phyloP scores from a whole-genome alignment of 2,329 filamentous ascomycete genomes.

The Cordyceps fumosorosea region DNA sequence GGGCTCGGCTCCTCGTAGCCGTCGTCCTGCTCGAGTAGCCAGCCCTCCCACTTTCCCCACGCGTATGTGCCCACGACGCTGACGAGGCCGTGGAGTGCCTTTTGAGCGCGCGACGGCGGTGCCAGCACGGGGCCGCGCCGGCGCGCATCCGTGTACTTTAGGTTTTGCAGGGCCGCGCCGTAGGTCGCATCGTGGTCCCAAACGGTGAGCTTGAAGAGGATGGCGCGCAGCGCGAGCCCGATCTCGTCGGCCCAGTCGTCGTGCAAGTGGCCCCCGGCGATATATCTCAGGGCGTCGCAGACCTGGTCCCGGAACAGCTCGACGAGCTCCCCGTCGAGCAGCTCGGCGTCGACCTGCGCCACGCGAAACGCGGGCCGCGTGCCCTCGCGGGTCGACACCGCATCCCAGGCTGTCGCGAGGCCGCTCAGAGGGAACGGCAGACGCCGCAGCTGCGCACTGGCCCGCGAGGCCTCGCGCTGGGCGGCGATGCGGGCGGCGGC shows the following conservation, averaged over 20 bases:
- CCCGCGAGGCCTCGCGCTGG: slow-evolving; percentile 45
- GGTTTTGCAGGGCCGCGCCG: slow-evolving; percentile 84
- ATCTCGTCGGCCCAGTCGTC: slow-evolving; percentile 90
- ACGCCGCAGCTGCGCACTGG: slow-evolving; percentile 47
- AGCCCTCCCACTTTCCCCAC: slow-evolving; percentile 89
- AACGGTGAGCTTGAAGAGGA: slow-evolving; percentile 89
- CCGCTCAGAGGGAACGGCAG: slow-evolving; percentile 58
- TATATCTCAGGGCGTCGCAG: slow-evolving; percentile 80
- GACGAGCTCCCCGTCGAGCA: slow-evolving; percentile 88
- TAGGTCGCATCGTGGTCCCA: slow-evolving; percentile 97
- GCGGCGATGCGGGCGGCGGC: slow-evolving; percentile 49
- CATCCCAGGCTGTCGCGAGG: slow-evolving; percentile 59
- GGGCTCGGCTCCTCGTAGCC: slow-evolving; percentile 59
- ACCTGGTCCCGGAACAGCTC: slow-evolving; percentile 81
- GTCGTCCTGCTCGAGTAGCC: slow-evolving; percentile 70
- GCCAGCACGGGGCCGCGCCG: slow-evolving; percentile 54
- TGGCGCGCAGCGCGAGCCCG: slow-evolving; percentile 63
- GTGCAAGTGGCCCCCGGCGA: slow-evolving; percentile 64
- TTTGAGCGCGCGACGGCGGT: slow-evolving; percentile 74
- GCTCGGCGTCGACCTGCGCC: slow-evolving; percentile 90
- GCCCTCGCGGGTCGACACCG: slow-evolving; percentile 65
- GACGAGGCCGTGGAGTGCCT: slow-evolving; percentile 72
- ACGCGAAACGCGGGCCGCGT: slow-evolving; percentile 85
- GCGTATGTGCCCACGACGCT: slow-evolving; percentile 84
- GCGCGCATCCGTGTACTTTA: slow-evolving; percentile 83